A percentile compares a stretch with the other conserved stretches of the same genome.
phyloP scores from a whole-genome alignment of 805 yeast species.

The Millerozyma miso region DNA sequence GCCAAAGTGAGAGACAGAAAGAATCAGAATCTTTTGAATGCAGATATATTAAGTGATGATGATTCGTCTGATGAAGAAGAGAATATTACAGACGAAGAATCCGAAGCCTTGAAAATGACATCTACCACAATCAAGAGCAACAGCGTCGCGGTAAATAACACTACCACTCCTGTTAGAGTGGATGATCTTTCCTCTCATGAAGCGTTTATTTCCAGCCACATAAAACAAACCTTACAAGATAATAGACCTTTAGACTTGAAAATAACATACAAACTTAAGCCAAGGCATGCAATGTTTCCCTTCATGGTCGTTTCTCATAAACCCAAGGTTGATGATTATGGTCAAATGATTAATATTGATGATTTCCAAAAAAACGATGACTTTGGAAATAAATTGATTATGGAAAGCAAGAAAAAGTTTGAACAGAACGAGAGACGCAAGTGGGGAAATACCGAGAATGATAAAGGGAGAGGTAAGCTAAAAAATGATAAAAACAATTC shows the following conservation, averaged over 20 bases:
- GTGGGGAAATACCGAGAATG: conserved; percentile 20
- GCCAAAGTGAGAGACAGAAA: conserved; percentile 41
- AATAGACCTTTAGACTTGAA: conserved; percentile 53
- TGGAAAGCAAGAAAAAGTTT: conserved; percentile 36
- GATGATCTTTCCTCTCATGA: conserved; percentile 38
- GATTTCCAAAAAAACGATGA: conserved; percentile 60
- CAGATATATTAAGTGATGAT: conserved; percentile 29
- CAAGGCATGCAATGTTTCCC: conserved; percentile 73
- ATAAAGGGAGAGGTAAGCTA: conserved; percentile 14
- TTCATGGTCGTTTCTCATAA: conserved; percentile 45
- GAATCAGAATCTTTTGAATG: conserved; percentile 35
- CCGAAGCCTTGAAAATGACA: conserved; percentile 12
- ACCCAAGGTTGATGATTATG: conserved; percentile 79
- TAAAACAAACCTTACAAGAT: conserved; percentile 34
- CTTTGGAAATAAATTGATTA: conserved; percentile 28
- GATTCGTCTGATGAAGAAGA: conserved; percentile 32
- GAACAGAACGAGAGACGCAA: conserved; percentile 27
- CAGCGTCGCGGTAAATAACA: conserved; percentile 2
- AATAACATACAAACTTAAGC: conserved; percentile 38
- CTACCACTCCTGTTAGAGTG: conserved; percentile 7
- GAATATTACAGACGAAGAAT: conserved; percentile 22
- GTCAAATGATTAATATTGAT: conserved; percentile 64
- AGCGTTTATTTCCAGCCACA: conserved; percentile 36
- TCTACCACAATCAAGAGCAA: conserved; percentile 5
- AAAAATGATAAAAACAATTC: conserved; percentile 15